Evolutionary conservation across 179 eudicot species (phyloP).

Genomic region (Gypsophila paniculata): DNA sequence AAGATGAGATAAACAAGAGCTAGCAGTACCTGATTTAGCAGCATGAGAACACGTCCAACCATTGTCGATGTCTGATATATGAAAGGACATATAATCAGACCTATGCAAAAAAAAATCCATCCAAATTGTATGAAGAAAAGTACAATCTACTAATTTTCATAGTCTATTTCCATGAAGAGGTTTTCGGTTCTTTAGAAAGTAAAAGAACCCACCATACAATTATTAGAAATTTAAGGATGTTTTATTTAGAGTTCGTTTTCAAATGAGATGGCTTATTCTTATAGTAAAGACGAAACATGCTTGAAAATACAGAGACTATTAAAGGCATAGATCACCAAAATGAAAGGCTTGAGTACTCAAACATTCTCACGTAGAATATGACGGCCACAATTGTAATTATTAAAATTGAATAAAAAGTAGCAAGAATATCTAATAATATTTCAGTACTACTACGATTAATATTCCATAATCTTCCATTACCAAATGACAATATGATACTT

Average conservation of each 20-base stretch:
- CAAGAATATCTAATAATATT: no score
- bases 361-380: no score
- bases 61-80: constrained; percentile 79
- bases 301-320: neutral
- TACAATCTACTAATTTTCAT: no score
- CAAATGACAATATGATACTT: no score
- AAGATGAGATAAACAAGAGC: neutral
- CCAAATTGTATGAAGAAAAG: no score
- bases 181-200: neutral
- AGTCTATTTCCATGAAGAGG: neutral
- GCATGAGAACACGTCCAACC: constrained; percentile 91
- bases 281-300: neutral
- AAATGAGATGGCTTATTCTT: neutral
- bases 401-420: no score
- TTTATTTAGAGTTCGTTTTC: constrained; percentile 7
- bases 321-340: neutral
- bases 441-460: no score
- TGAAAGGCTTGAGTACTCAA: neutral
- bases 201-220: neutral
- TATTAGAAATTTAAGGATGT: neutral
- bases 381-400: no score
- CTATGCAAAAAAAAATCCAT: no score
- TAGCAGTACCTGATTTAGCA: constrained; percentile 60
- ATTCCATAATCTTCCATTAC: no score
- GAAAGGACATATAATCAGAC: no score